Evolutionary conservation across 2,329 filamentous ascomycete species (phyloP).

Genomic region (Trichophyton equinum): DNA sequence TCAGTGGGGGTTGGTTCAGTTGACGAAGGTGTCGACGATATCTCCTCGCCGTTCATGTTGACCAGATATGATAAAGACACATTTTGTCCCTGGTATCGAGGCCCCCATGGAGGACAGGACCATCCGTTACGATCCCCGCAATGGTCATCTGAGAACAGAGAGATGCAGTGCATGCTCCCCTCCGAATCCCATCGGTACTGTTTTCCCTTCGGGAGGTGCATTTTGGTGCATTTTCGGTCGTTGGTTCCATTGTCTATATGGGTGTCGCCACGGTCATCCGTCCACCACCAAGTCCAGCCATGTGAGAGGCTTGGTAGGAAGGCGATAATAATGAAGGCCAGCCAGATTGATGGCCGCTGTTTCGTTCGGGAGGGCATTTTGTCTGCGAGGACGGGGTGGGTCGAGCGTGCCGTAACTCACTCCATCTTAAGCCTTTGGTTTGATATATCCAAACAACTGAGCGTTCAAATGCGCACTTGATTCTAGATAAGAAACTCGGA

Average conservation of each 20-base stretch:
- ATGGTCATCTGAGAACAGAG: constrained; percentile 6
- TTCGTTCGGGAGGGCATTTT: not conserved
- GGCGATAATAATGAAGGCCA: not conserved
- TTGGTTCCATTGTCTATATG: constrained; percentile 4
- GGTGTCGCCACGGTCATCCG: not conserved
- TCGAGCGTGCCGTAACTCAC: not conserved
- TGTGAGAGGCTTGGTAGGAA: not conserved
- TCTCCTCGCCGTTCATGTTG: constrained; percentile 4
- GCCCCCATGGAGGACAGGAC: constrained; percentile 8
- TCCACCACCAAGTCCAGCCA: constrained; percentile 9
- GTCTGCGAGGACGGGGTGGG: not conserved
- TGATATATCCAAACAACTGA: not conserved
- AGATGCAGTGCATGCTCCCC: constrained; percentile 2
- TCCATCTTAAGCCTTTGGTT: not conserved
- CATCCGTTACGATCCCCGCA: constrained; percentile 8
- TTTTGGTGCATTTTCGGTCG: constrained; percentile 3
- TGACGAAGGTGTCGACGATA: not conserved
- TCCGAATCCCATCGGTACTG: constrained; percentile 10
- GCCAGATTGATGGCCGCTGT: not conserved
- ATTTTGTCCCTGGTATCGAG: constrained; percentile 4
- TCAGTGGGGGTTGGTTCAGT: not conserved
- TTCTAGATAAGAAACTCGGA: not conserved
- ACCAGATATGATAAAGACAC: constrained; percentile 4
- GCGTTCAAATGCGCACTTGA: too few relatives aligned
- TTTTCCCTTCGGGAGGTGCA: constrained; percentile 6